phyloP scores from a whole-genome alignment of 108 stramenopile genomes.

The Nitzschia putrida region DNA sequence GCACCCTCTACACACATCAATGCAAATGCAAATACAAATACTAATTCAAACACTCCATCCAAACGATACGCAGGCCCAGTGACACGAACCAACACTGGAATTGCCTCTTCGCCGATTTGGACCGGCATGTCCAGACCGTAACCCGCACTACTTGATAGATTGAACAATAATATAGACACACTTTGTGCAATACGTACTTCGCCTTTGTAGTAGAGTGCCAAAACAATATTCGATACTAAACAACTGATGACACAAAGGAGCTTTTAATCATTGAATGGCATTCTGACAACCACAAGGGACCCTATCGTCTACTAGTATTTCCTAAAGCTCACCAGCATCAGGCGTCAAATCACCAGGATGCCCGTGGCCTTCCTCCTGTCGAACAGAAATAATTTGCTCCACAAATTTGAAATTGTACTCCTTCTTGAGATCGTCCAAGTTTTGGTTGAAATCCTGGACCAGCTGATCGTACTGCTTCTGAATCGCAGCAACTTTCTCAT shows the following conservation, averaged over 20 bases:
- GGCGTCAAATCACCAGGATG: not conserved
- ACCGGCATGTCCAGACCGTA: no score
- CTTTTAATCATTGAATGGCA: no score
- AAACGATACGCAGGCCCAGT: not conserved
- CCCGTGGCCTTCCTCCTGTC: not conserved
- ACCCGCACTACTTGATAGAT: no score
- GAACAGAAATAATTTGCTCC: slow-evolving; percentile 21
- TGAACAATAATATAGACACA: no score
- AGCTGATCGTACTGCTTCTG: slow-evolving; percentile 56
- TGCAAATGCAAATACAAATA: not conserved
- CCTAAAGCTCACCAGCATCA: no score
- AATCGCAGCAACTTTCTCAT: slow-evolving; percentile 54
- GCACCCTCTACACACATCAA: not conserved
- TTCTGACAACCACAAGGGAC: no score
- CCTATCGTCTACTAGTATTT: no score
- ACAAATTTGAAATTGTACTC: slow-evolving; percentile 44
- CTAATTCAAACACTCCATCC: not conserved
- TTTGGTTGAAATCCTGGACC: slow-evolving; percentile 39
- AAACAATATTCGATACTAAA: no score
- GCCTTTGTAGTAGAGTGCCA: no score
- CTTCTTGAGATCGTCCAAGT: slow-evolving; percentile 49
- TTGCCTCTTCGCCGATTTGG: slow-evolving; percentile 5
- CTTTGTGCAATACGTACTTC: no score
- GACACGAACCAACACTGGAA: not conserved
- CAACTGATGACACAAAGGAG: no score